Percentiles rank a stretch among this genome's conserved stretches.
Conservation (phyloP, 2,329 filamentous ascomycete genomes). For the Fusarium luffae region DNA sequence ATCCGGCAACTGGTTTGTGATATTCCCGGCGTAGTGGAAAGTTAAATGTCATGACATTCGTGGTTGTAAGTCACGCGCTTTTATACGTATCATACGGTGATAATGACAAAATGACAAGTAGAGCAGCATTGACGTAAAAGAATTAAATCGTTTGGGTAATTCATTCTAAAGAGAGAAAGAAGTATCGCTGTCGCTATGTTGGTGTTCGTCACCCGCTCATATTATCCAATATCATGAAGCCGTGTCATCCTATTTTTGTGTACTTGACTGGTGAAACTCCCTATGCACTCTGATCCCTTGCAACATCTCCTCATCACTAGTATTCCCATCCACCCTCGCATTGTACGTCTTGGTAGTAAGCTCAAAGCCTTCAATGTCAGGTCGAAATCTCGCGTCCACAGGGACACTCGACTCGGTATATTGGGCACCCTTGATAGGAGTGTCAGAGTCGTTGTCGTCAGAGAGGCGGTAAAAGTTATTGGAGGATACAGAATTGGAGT, state of each 20-base stretch:
- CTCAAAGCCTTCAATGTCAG: slow-evolving; percentile 48
- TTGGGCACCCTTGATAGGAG: slow-evolving; percentile 28
- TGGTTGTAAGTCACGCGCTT: background rate
- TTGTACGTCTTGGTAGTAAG: slow-evolving; percentile 49
- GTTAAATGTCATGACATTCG: background rate
- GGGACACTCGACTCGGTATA: slow-evolving; percentile 4
- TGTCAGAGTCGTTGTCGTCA: slow-evolving; percentile 47
- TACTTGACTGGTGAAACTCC: slow-evolving; percentile 49
- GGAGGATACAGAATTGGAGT: slow-evolving; percentile 27
- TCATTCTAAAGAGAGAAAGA: slow-evolving; percentile 1
- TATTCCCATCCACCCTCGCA: slow-evolving; percentile 40
- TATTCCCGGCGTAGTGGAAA: background rate
- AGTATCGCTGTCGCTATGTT: background rate
- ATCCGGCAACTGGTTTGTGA: background rate
- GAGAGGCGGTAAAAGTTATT: slow-evolving; percentile 49
- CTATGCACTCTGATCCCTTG: slow-evolving; percentile 54
- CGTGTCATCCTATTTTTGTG: background rate
- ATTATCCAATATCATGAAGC: background rate
- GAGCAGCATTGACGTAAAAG: background rate
- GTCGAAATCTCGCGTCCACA: slow-evolving; percentile 40
- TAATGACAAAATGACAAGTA: no score
- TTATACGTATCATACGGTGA: background rate
- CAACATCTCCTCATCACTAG: slow-evolving; percentile 53
- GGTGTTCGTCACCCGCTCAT: background rate
- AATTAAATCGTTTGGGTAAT: slow-evolving; percentile 12